Conservation (phyloP, 2,329 filamentous ascomycete species). For the Trichoderma endophyticum region DNA sequence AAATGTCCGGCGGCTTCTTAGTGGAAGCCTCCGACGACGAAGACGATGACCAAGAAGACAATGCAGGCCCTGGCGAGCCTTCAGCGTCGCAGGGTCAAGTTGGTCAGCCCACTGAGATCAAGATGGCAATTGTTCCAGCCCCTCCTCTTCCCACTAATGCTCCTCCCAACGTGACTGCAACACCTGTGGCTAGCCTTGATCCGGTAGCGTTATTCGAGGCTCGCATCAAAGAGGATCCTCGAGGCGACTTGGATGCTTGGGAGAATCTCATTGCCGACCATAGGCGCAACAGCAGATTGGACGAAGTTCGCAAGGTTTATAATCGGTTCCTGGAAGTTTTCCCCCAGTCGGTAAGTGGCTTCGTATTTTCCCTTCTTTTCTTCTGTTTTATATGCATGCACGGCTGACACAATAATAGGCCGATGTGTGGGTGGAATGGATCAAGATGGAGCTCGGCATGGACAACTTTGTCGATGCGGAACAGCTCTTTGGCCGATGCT, state of each 20-base stretch:
- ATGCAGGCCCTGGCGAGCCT: background rate
- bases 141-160: constrained; percentile 25
- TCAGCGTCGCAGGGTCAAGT: constrained; percentile 11
- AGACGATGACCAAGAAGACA: constrained; percentile 31
- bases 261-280: constrained; percentile 81
- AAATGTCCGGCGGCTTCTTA: constrained; percentile 58
- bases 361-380: background rate
- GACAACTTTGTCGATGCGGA: constrained; percentile 81
- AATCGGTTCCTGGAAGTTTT: constrained; percentile 86
- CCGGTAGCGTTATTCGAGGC: constrained; percentile 80
- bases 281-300: constrained; percentile 74
- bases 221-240: constrained; percentile 85
- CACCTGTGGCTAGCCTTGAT: constrained; percentile 53
- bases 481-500: constrained; percentile 74
- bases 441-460: constrained; percentile 82
- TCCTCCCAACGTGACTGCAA: constrained; percentile 34
- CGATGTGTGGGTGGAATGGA: constrained; percentile 85
- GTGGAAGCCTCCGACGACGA: constrained; percentile 60
- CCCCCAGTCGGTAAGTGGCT: constrained; percentile 78
- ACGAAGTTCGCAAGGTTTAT: constrained; percentile 76
- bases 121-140: constrained; percentile 24
- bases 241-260: constrained; percentile 92
- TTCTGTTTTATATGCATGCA: background rate
- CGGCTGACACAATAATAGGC: constrained; percentile 56
- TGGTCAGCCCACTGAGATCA: constrained; percentile 24